Evolutionary conservation across 352 stramenopile species (phyloP), one percentile per base, ranked within the genome.

Genomic region (Paralagenidium karlingii): DNA sequence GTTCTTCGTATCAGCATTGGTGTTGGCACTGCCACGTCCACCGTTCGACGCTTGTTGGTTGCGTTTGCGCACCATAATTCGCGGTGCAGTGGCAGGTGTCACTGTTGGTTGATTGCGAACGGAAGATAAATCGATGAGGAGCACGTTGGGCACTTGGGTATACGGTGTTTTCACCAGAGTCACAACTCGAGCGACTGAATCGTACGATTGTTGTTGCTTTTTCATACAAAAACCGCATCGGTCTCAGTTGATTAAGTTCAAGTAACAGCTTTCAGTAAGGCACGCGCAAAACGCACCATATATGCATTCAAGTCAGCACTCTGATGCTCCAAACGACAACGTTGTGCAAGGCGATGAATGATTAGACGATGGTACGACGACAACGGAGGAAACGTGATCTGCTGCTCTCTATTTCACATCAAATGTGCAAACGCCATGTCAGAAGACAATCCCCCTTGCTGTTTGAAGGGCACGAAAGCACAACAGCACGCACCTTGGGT

Each of bases 51-150:
- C 49, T n/a, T 24, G 32, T 9, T 25, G 55, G 32, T 70, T 70
- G 15, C 48, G 50, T 43, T 89, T 94, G 13, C 87, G 80, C 50
- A 95, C 82, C 85, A 97, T 97, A 50, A 97, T 97, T 30, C 89
- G 94, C 8, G 78, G 78, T 6, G 75, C 73, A 4, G 63, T 78
- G 58, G 90, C 65, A 38, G 89, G 70, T 1, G 75, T 80, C 12
- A 69, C 57, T 1, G 54, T 29, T 12, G 58, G 63, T 28, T 83
- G 51, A 53, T 94, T 65, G 30, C 67, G 58, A 30, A 86, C 68
- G 3, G 67, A 22, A 11, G 76, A 84, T 24, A 97, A 45, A 38
- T 96, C 70, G 45, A 94, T 95, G 5, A 97, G 65, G 26, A 96
- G 56, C 24, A 90, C 58, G 1, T 54, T 51, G 3, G 88, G 88